Evolutionary conservation across 495 filamentous ascomycete genomes (phyloP), one percentile per base, ranked within the genome.

Genomic region (Talaromyces liani): DNA sequence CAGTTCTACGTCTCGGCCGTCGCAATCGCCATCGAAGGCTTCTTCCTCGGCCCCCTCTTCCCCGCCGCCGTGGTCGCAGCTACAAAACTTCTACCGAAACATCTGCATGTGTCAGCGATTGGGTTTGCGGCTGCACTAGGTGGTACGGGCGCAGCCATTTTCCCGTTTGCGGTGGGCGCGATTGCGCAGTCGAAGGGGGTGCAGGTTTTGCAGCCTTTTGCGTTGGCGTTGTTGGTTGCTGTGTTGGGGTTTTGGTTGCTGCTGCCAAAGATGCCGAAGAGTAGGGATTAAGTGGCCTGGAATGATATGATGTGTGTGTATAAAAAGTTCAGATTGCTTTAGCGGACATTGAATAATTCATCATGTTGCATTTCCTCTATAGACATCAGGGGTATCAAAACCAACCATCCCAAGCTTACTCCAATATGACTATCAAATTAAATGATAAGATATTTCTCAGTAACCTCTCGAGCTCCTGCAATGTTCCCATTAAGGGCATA

Each of bases 51-150:
- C 0, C 83, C 82, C 6, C 65, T 85, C 14, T 85, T 94, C 73
- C 92, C 92, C 0, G 90, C 88, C 3, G 89, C 84, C 14, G 82
- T 96, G 14, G 85, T 93, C 10, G 87, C 86, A 22, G 83, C 88
- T n/a, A 91, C 91, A 0, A 94, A 92, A 71, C 80, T 95, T 2
- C 80, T 96, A 7, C 91, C 92, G 3, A 78, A 77, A 27, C 84
- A 91, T 64, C 78, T 92, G 16, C 92, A 96, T 69, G 90, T 96
- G 36, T 85, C 82, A 60, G 87, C 89, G 1, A 89, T 96, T 58
- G 91, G 92, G 0, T 95, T 95, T 65, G 89, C 88, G 2, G 87
- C 88, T 9, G 90, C 92, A 0, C 87, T 93, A 74, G 92, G 92
- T 2, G 88, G 90, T 0, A 83, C 82, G 7, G 92, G 92, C 0